phyloP scores from a whole-genome alignment of 495 filamentous ascomycete genomes.

The Hypoxylon fragiforme region DNA sequence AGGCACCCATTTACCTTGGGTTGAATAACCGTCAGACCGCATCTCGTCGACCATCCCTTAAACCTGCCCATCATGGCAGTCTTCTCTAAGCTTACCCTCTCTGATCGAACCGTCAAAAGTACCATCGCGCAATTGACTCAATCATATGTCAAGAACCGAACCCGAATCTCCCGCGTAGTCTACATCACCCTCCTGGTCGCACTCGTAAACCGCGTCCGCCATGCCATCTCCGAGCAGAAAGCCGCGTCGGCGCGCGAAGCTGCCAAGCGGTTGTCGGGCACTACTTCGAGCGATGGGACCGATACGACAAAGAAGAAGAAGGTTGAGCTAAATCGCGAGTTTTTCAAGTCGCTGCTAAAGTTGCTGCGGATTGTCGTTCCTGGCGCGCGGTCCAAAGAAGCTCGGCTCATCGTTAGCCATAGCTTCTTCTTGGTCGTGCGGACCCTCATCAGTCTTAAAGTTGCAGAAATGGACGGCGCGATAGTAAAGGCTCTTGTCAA shows the following conservation, averaged over 20 bases:
- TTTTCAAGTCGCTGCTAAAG: constrained; percentile 82
- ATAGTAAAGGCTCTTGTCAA: constrained; percentile 89
- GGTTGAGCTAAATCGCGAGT: constrained; percentile 92
- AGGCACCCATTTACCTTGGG: background rate
- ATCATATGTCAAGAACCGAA: constrained; percentile 84
- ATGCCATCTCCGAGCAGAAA: constrained; percentile 91
- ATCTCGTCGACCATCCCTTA: constrained; percentile 2
- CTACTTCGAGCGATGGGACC: constrained; percentile 49
- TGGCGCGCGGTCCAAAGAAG: constrained; percentile 84
- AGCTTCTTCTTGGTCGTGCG: constrained; percentile 78
- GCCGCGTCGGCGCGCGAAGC: constrained; percentile 76
- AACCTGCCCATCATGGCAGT: constrained; percentile 63
- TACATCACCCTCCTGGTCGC: constrained; percentile 91
- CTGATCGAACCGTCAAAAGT: constrained; percentile 71
- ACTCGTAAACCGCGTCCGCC: constrained; percentile 84
- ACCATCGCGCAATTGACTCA: constrained; percentile 72
- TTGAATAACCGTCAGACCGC: constrained; percentile 15
- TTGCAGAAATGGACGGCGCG: constrained; percentile 91
- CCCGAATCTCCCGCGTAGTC: constrained; percentile 83
- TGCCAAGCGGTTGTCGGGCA: constrained; percentile 61
- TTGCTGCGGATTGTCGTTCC: constrained; percentile 87
- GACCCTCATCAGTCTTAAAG: constrained; percentile 90
- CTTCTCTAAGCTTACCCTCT: constrained; percentile 73
- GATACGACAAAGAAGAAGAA: constrained; percentile 67
- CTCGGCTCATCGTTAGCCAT: constrained; percentile 82